Conservation (phyloP, 2,329 filamentous ascomycete genomes). For the Penicillium thymicola region DNA sequence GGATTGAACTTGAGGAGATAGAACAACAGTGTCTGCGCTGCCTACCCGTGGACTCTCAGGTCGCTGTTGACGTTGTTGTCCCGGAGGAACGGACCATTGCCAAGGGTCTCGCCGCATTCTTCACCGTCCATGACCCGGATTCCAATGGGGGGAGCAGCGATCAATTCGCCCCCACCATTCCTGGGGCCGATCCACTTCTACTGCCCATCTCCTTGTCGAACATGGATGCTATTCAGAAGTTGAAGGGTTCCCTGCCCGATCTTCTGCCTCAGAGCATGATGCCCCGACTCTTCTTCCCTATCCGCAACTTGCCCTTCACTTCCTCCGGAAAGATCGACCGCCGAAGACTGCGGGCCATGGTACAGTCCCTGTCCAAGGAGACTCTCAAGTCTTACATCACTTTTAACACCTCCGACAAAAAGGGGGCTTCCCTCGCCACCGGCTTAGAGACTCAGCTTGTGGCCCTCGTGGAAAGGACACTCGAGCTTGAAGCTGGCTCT, state of each 20-base stretch:
- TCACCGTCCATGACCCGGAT: conserved; percentile 23
- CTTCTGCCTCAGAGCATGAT: conserved; percentile 44
- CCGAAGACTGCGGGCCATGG: conserved; percentile 36
- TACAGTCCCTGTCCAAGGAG: conserved; percentile 35
- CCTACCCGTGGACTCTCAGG: conserved; percentile 37
- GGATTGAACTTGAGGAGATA: conserved; percentile 47
- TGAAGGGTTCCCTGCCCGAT: conserved; percentile 27
- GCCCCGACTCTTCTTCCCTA: conserved; percentile 44
- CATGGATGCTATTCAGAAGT: conserved; percentile 22
- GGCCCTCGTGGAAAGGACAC: conserved; percentile 39
- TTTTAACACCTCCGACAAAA: conserved; percentile 15
- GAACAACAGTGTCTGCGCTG: conserved; percentile 42
- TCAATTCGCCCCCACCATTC: conserved; percentile 14
- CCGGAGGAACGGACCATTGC: conserved; percentile 31
- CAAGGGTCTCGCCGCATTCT: conserved; percentile 35
- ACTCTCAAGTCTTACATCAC: conserved; percentile 31
- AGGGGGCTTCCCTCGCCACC: conserved; percentile 24
- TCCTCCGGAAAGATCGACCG: conserved; percentile 46
- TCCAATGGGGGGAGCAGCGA: conserved; percentile 23
- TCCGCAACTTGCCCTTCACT: conserved; percentile 41
- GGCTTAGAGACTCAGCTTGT: conserved; percentile 31
- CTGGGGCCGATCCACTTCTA: conserved; percentile 23
- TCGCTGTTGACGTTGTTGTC: conserved; percentile 44
- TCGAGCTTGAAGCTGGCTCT: conserved; percentile 38
- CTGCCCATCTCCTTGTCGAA: conserved; percentile 26